Base-by-base conservation (phyloP, 768 basidiomycete species). In the Pisolithus microcarpus region DNA sequence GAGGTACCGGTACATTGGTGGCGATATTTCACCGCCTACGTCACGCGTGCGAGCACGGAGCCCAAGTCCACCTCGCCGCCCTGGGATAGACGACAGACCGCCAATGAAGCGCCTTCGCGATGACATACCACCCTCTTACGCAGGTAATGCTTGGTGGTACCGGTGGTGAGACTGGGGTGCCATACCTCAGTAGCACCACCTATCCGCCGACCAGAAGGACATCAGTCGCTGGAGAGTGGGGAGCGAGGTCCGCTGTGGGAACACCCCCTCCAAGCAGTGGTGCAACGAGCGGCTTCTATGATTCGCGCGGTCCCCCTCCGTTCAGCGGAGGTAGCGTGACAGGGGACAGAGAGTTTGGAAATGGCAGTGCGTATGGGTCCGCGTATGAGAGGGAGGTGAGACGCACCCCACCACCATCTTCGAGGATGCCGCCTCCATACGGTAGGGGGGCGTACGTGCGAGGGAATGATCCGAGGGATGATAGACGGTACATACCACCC, bases 11-110 rank as follows among this genome's bases (percentile, higher is more conserved):
- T 67, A 65, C 31, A 52, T 57, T 13, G 52, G 55, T 2, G 39
- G 60, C 40, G 60, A 56, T 7, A 53, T 53, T 11, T 60, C 58
- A 23, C 59, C 63, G 2, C 54, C 65, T 7, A 73, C 70, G 52
- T 66, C 65, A n/a, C 71, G 76, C 5, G 68, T 76, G 19, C 70
- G 77, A n/a, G 68, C 56, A 10, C 69, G 75, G 38, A 79, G 77
- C 52, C 69, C 73, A 4, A 78, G 74, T 60, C 53, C 66, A 3
- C 61, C 70, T 30, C 61, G 53, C 7, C 63, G 75, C 13, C 58
- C 66, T 26, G 67, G 63, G 0, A 55, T 64, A 1, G 76, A 75
- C 40, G 21, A 64, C 21, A 67, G 76, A 21, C 77, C 77, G 7
- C 75, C 76, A 2, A 28, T 70, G 43, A 79, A 78, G 49, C 66